Evolutionary conservation across 2,329 filamentous ascomycete genomes (phyloP), one percentile per base, ranked within the genome.

Genomic region (Pseudogymnoascus sp.): DNA sequence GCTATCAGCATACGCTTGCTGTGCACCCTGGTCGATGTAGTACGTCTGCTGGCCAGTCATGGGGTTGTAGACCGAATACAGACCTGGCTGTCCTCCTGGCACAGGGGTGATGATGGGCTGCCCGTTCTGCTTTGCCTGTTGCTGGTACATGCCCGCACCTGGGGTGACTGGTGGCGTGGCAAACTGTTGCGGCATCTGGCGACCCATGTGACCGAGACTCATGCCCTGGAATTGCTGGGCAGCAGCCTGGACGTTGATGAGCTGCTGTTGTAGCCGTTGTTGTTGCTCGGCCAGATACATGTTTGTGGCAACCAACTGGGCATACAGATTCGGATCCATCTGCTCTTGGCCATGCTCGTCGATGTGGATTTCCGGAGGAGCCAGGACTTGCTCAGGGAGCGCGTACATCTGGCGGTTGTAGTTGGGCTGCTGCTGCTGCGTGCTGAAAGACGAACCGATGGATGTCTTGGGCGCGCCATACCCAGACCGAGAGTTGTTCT

Each of bases 281-380:
- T 97, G 93, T 77, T 96, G 92, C 72, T 96, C 91, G 41, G 92
- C 91, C 60, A 99, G 83, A 72, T 95, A 96, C 73, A 94, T 79
- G 75, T 97, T 96, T 70, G 92, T 95, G 63, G 91, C 89, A 71
- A 97, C 84, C 66, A 97, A 81, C 76, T 96, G 91, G 61, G 92
- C 90, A 68, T 96, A 94, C 61, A 95, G 76, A 65, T 85, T 88
- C 60, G 92, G 91, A 70, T 97, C 94, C 78, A 96, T 90, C 68
- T 87, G 82, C 65, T 90, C 84, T 69, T 88, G 85, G 55, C 82
- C 81, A 69, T 86, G 82, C 66, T 87, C 84, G 64, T 87, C 83
- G 60, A 94, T 82, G 70, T 91, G 84, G 65, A 97, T 81, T 70
- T 90, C 84, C 4, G 92, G 92, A 65, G 92, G 92, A 7, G 90